phyloP scores from a whole-genome alignment of 192 early-diverging fungal species.

The Jimgerdemannia flammicorona region DNA sequence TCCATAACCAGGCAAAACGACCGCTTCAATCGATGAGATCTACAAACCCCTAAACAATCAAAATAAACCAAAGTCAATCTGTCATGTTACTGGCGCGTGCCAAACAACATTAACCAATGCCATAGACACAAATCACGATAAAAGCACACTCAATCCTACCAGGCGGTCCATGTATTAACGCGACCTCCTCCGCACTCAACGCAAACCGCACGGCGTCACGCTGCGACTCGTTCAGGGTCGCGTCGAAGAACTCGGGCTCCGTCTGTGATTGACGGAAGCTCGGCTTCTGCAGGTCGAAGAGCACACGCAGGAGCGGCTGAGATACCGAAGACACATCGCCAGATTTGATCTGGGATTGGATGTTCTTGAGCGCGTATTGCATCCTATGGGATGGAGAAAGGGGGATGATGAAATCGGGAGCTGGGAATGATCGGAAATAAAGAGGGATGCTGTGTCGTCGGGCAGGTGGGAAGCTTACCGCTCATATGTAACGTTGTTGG shows the following conservation, averaged over 20 bases:
- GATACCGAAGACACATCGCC: conserved; percentile 11
- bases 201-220: conserved; percentile 62
- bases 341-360: conserved; percentile 26
- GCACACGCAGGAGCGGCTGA: conserved; percentile 28
- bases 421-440: too few relatives aligned
- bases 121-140: too few relatives aligned
- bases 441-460: conserved; percentile 13
- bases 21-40: too few relatives aligned
- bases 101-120: too few relatives aligned
- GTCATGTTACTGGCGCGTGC: too few relatives aligned
- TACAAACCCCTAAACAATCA: too few relatives aligned
- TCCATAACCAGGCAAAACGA: background rate
- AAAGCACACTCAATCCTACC: conserved; percentile 26
- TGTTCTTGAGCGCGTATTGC: conserved; percentile 39
- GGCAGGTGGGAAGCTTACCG: conserved; percentile 19
- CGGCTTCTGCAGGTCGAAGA: conserved; percentile 40
- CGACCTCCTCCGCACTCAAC: conserved; percentile 56
- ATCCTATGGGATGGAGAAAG: conserved; percentile 14
- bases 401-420: too few relatives aligned
- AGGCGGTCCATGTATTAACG: conserved; percentile 85
- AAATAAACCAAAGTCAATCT: too few relatives aligned
- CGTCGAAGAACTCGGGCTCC: conserved; percentile 50
- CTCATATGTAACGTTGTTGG: conserved; percentile 48
- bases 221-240: conserved; percentile 66
- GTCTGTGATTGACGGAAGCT: conserved; percentile 15